Conservation (phyloP, 2,329 filamentous ascomycete species). For the Colletotrichum kahawae region DNA sequence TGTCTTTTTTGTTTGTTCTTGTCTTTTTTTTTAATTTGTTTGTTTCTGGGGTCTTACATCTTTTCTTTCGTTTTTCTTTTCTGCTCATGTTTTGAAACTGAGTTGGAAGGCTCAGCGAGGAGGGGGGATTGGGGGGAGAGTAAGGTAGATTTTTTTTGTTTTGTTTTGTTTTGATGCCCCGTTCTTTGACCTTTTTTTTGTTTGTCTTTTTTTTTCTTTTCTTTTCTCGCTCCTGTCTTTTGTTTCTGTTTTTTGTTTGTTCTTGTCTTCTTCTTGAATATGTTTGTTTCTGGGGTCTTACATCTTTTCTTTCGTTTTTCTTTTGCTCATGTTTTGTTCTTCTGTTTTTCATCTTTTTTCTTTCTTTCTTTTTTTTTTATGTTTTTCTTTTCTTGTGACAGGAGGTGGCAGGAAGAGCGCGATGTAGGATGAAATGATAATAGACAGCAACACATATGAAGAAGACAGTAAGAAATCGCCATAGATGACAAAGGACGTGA, state of each 20-base stretch:
- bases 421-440: not conserved
- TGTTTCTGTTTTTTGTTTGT: not conserved
- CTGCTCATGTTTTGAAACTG: not conserved
- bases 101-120: not conserved
- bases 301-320: not conserved
- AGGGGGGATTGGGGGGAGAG: not conserved
- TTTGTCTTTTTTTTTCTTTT: no score
- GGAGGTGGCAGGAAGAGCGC: not conserved
- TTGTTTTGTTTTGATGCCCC: not conserved
- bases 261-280: not conserved
- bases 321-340: not conserved
- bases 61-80: not conserved
- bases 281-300: not conserved
- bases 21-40: not conserved
- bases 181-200: no score
- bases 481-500: not conserved
- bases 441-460: not conserved
- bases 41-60: not conserved
- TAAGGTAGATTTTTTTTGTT: not conserved
- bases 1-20: not conserved
- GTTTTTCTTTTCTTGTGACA: not conserved
- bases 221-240: no score
- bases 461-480: not conserved
- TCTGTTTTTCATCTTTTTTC: no score
- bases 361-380: not conserved